Conservation (phyloP, 805 yeast species). For the Candida ortonii region DNA sequence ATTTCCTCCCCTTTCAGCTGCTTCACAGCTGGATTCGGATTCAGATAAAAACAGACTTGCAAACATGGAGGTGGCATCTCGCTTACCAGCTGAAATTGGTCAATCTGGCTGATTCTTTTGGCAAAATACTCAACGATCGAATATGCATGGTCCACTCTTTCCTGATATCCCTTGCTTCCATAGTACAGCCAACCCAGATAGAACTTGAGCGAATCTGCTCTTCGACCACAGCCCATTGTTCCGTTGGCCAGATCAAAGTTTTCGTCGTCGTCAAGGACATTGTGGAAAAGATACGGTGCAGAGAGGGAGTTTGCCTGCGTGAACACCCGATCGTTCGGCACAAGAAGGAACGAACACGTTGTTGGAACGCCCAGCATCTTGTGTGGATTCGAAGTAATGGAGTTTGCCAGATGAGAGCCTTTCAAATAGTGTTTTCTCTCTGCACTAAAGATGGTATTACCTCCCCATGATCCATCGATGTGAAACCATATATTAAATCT, state of each 20-base stretch:
- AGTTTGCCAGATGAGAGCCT: conserved; percentile 68
- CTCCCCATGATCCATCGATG: conserved; percentile 92
- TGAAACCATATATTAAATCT: conserved; percentile 69
- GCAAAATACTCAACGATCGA: conserved; percentile 63
- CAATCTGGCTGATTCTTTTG: conserved; percentile 32
- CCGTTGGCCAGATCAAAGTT: conserved; percentile 80
- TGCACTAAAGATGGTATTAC: conserved; percentile 68
- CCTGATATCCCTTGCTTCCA: conserved; percentile 63
- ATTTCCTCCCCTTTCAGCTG: conserved; percentile 35
- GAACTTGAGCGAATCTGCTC: conserved; percentile 77
- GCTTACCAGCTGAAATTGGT: conserved; percentile 56
- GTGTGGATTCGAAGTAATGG: conserved; percentile 81
- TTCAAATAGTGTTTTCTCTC: conserved; percentile 43
- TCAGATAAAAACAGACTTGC: conserved; percentile 79
- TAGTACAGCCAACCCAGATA: conserved; percentile 81
- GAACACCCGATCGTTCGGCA: conserved; percentile 66
- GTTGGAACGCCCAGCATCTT: conserved; percentile 87
- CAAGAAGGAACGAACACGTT: conserved; percentile 67
- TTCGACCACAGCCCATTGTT: conserved; percentile 88
- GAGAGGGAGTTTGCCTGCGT: conserved; percentile 69
- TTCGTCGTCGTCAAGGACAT: conserved; percentile 46
- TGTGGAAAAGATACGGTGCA: conserved; percentile 82
- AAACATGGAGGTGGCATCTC: conserved; percentile 67
- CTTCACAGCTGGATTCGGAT: conserved; percentile 34
- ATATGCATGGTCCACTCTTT: conserved; percentile 72